These are phyloP conservation scores for Cenchrus purpureus DNA, from an alignment of 176 grass and related monocot genomes.

Conservation along the genomic window DNA sequence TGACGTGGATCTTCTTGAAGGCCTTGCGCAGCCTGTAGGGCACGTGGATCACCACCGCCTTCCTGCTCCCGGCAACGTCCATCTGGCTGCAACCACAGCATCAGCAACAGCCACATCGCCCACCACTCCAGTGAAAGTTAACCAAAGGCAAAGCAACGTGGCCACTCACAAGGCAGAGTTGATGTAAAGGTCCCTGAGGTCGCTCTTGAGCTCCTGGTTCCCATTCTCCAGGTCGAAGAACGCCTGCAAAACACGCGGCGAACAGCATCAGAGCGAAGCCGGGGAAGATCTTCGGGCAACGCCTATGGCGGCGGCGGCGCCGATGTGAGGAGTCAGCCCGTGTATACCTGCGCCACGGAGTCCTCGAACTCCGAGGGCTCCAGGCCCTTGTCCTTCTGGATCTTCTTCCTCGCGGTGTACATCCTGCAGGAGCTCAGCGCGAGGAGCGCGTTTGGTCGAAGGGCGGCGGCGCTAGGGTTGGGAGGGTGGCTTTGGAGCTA, in stretches of 20 bases:
- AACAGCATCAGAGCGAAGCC: not conserved
- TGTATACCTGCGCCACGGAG: conserved; percentile 83
- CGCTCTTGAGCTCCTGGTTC: conserved; percentile 86
- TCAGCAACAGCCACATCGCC: not conserved
- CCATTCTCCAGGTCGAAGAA: conserved; percentile 96
- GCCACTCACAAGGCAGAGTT: conserved; percentile 63
- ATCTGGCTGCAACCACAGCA: conserved; percentile 60
- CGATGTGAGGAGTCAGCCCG: not conserved
- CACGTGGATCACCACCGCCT: conserved; percentile 87
- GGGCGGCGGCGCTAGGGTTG: no score
- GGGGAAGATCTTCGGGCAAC: not conserved
- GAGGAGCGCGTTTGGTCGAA: no score
- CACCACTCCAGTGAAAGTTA: not conserved
- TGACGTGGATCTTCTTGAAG: conserved; percentile 88
- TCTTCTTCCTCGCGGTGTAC: conserved; percentile 95
- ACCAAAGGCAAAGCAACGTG: not conserved
- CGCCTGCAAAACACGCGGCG: conserved; percentile 39
- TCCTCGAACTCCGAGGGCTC: conserved; percentile 91
- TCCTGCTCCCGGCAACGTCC: conserved; percentile 73
- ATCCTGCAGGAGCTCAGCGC: conserved; percentile 42
- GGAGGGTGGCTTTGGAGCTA: no score
- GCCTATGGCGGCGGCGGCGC: not conserved
- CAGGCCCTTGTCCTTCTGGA: conserved; percentile 94
- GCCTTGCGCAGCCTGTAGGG: conserved; percentile 84
- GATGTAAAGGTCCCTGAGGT: conserved; percentile 89